phyloP scores from a whole-genome alignment of 306 rosid genomes.

The Hippophae rhamnoides region DNA sequence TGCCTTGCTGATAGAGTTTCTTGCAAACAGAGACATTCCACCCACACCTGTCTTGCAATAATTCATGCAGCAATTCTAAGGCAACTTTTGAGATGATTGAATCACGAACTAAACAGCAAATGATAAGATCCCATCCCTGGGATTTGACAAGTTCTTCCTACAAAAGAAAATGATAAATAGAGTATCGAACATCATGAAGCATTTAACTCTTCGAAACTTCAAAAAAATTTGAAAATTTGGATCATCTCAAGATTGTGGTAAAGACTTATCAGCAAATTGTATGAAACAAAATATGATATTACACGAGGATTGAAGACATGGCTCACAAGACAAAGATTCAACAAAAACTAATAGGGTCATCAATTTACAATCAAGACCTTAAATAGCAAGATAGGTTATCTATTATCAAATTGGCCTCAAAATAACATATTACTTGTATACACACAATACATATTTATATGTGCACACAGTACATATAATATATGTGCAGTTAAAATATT shows the following conservation, averaged over 20 bases:
- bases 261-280: background rate
- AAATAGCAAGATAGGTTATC: too few relatives aligned
- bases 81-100: constrained; percentile 55
- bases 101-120: constrained; percentile 48
- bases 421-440: too few relatives aligned
- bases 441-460: too few relatives aligned
- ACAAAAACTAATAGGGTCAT: background rate
- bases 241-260: too few relatives aligned
- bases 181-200: background rate
- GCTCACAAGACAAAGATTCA: too few relatives aligned
- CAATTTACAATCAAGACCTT: too few relatives aligned
- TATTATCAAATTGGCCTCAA: too few relatives aligned
- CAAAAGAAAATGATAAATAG: constrained; percentile 3
- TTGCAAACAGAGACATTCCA: constrained; percentile 54
- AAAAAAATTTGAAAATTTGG: too few relatives aligned
- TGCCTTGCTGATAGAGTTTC: constrained; percentile 47
- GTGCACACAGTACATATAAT: too few relatives aligned
- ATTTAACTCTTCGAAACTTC: background rate
- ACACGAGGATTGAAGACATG: too few relatives aligned
- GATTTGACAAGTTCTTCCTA: constrained; percentile 55
- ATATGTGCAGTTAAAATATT: too few relatives aligned
- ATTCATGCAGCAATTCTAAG: constrained; percentile 45
- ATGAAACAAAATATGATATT: background rate
- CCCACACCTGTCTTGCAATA: constrained; percentile 53
- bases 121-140: constrained; percentile 54